phyloP scores from a whole-genome alignment of 2,329 filamentous ascomycete species.

The Pseudogymnoascus sp. region DNA sequence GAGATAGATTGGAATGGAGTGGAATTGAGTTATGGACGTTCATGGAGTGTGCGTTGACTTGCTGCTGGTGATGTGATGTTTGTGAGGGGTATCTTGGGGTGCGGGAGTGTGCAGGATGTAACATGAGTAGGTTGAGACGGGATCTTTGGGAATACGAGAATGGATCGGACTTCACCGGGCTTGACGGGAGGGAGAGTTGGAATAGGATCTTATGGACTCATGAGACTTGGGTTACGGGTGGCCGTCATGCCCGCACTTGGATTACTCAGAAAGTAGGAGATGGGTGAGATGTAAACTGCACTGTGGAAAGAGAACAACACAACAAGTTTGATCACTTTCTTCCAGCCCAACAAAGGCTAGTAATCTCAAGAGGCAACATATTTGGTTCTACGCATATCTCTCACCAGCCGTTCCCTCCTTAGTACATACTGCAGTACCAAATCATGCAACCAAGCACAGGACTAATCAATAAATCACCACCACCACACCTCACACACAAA shows the following conservation, averaged over 20 bases:
- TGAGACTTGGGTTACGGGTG: neutral
- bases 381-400: neutral
- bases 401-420: no score
- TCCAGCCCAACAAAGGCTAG: neutral
- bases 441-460: neutral
- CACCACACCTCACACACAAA: neutral
- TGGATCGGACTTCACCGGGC: no score
- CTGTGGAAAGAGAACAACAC: no score
- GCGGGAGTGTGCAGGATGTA: neutral
- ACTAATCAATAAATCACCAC: neutral
- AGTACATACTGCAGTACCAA: no score
- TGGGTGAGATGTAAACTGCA: neutral
- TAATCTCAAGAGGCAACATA: neutral
- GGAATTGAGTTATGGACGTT: neutral
- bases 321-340: neutral
- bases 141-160: no score
- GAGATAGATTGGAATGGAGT: slow-evolving; percentile 9
- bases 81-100: neutral
- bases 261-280: neutral
- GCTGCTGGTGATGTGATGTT: neutral
- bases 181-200: no score
- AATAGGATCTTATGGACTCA: neutral
- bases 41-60: neutral
- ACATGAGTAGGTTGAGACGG: neutral
- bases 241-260: neutral